Conservation (phyloP, 169 alveolate species). For the Eimeria tenella region DNA sequence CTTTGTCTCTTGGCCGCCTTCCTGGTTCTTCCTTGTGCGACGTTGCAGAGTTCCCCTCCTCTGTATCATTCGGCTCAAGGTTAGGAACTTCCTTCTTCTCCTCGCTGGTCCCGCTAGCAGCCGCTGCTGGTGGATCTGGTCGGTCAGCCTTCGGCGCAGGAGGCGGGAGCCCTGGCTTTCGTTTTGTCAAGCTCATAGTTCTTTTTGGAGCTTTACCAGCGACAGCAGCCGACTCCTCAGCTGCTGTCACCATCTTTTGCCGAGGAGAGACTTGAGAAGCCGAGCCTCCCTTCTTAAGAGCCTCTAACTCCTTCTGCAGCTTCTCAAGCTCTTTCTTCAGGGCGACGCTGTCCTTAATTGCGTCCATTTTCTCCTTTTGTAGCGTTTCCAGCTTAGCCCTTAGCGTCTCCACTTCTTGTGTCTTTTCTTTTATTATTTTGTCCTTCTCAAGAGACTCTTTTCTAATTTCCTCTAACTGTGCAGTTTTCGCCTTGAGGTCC, state of each 20-base stretch:
- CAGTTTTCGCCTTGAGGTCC: slow-evolving; percentile 37
- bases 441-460: slow-evolving; percentile 28
- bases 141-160: slow-evolving; percentile 46
- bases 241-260: background rate
- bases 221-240: background rate
- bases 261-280: background rate
- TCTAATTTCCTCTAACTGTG: slow-evolving; percentile 22
- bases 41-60: background rate
- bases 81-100: background rate
- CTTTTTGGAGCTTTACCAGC: slow-evolving; percentile 15
- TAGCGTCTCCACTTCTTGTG: slow-evolving; percentile 26
- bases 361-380: slow-evolving; percentile 47
- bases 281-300: slow-evolving; percentile 23
- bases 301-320: slow-evolving; percentile 47
- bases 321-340: slow-evolving; percentile 57
- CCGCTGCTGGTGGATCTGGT: slow-evolving; percentile 20
- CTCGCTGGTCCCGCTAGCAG: background rate
- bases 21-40: background rate
- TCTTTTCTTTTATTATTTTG: slow-evolving; percentile 22
- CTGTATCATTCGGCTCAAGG: background rate
- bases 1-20: background rate
- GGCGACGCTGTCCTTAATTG: slow-evolving; percentile 32
- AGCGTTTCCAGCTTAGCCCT: slow-evolving; percentile 40
- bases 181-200: slow-evolving; percentile 48
- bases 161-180: slow-evolving; percentile 52